These are phyloP conservation scores for Rasamsonia emersonii DNA, from an alignment of 2,329 filamentous ascomycete genomes.

Conservation along the genomic window DNA sequence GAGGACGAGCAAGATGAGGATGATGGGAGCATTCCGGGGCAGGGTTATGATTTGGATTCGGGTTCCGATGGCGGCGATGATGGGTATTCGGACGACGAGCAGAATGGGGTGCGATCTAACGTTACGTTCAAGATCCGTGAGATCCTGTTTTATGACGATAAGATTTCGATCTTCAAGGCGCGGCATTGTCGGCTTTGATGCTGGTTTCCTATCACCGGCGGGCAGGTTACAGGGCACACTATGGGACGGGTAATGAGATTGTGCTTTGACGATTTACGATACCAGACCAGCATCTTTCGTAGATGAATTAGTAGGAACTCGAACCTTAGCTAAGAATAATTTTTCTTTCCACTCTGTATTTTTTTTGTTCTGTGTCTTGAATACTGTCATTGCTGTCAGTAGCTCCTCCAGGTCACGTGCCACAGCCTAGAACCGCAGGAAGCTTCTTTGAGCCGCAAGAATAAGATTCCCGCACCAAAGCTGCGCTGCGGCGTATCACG, in stretches of 20 bases:
- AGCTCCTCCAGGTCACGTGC: constrained; percentile 4
- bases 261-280: too few relatives aligned
- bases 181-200: constrained; percentile 49
- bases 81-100: constrained; percentile 32
- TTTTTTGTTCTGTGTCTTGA: too few relatives aligned
- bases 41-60: constrained; percentile 30
- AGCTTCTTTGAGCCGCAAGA: constrained; percentile 5
- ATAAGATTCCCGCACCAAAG: constrained; percentile 2
- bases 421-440: background rate
- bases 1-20: constrained; percentile 37
- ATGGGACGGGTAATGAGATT: background rate
- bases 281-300: too few relatives aligned
- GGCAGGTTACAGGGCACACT: background rate
- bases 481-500: background rate
- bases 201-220: background rate
- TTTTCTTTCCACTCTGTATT: too few relatives aligned
- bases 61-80: constrained; percentile 41
- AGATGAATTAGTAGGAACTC: too few relatives aligned
- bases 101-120: constrained; percentile 20
- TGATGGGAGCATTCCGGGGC: constrained; percentile 42
- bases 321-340: too few relatives aligned
- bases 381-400: too few relatives aligned
- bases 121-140: constrained; percentile 58
- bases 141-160: constrained; percentile 79
- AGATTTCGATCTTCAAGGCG: constrained; percentile 70